Conservation (phyloP, 2,329 filamentous ascomycete species). For the Fusarium pininemorale region DNA sequence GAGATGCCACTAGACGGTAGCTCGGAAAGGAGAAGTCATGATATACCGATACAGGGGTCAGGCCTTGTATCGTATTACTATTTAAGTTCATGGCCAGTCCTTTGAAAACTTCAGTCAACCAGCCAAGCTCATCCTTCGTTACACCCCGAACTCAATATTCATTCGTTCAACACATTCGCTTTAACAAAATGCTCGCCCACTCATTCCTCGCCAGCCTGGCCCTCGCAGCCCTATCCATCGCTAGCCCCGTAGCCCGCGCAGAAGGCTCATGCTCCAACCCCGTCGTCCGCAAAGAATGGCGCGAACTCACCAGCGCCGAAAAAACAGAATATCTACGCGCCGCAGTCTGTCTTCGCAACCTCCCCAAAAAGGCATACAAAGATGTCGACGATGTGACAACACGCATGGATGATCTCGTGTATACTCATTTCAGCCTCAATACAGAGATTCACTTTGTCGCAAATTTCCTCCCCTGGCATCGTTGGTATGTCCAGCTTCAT, state of each 20-base stretch:
- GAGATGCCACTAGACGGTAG: background rate
- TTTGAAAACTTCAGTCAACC: background rate
- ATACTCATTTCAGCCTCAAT: constrained; percentile 11
- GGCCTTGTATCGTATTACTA: background rate
- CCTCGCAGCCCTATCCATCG: background rate
- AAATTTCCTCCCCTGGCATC: constrained; percentile 14
- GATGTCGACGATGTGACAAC: background rate
- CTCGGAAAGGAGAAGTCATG: background rate
- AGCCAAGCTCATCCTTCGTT: background rate
- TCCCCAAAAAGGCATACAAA: background rate
- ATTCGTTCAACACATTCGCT: constrained; percentile 4
- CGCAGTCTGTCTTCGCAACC: constrained; percentile 13
- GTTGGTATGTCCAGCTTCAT: constrained; percentile 14
- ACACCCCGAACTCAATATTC: background rate
- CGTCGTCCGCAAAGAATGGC: constrained; percentile 18
- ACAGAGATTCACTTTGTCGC: constrained; percentile 12
- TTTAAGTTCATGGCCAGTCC: background rate
- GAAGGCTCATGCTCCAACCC: background rate
- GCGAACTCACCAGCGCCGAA: constrained; percentile 7
- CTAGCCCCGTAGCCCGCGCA: background rate
- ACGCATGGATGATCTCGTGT: constrained; percentile 6
- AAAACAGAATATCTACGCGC: constrained; percentile 14
- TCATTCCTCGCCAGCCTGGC: background rate
- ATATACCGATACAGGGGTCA: background rate
- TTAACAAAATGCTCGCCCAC: background rate